These are phyloP conservation scores for Ormosia emarginata DNA, from an alignment of 306 rosid species.

Conservation along the genomic window DNA sequence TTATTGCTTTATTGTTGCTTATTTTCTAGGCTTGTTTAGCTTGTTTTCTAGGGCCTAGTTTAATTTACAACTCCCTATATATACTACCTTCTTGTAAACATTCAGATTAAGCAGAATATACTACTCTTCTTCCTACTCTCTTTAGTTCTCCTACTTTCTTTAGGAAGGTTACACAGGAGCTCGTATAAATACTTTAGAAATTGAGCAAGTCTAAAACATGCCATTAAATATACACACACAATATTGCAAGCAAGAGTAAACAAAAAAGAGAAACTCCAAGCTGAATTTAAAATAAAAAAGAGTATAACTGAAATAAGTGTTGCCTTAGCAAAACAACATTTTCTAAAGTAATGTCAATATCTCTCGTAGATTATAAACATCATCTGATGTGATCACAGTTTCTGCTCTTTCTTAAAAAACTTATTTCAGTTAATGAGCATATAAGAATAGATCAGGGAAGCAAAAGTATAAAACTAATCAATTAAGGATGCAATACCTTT, in stretches of 20 bases:
- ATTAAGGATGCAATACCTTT: conserved; percentile 46
- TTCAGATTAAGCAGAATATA: too few species aligned
- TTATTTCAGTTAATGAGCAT: neutral
- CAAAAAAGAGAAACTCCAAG: neutral
- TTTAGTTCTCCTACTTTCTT: too few species aligned
- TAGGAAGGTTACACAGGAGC: neutral
- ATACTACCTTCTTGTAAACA: too few species aligned
- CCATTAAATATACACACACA: neutral
- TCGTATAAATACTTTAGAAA: neutral
- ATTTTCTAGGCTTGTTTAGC: too few species aligned
- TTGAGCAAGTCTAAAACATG: neutral
- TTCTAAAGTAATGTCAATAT: neutral
- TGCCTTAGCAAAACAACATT: neutral
- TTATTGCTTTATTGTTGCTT: too few species aligned
- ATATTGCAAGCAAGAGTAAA: neutral
- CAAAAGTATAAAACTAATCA: neutral
- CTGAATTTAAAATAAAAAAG: neutral
- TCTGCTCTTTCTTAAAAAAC: neutral
- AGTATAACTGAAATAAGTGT: neutral
- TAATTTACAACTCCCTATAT: too few species aligned
- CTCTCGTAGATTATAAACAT: neutral
- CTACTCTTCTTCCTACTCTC: too few species aligned
- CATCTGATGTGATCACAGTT: neutral
- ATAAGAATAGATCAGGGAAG: neutral
- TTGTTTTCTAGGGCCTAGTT: too few species aligned